Evolutionary conservation across 371 early-diverging fungal genomes (phyloP).

Genomic region (Mucor piriformis): DNA sequence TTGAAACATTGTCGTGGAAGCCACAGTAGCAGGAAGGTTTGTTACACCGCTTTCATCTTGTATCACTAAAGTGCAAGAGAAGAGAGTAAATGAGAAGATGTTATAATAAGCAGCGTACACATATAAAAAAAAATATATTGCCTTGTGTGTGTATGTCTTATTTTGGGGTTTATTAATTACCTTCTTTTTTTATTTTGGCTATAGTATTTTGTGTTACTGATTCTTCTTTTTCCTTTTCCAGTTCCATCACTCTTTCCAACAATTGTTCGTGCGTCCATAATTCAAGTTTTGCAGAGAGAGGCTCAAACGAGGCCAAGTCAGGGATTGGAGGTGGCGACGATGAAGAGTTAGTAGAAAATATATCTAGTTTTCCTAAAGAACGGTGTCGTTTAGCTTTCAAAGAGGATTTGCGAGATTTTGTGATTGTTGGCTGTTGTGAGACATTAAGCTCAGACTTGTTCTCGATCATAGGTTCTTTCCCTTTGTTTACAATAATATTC

Average conservation of each 20-base stretch:
- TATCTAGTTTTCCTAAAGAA: conserved; percentile 42
- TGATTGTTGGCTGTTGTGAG: background rate
- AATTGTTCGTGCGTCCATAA: conserved; percentile 30
- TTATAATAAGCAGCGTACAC: background rate
- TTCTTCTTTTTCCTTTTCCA: conserved; percentile 30
- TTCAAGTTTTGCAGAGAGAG: conserved; percentile 14
- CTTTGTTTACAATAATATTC: conserved; percentile 3
- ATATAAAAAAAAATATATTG: background rate
- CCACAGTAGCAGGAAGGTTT: background rate
- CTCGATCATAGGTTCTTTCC: conserved; percentile 4
- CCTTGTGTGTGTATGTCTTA: background rate
- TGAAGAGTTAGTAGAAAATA: conserved; percentile 12
- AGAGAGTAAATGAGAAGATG: background rate
- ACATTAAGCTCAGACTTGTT: conserved; percentile 3
- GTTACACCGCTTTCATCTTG: conserved; percentile 13
- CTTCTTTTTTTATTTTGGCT: conserved; percentile 6
- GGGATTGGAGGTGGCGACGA: conserved; percentile 21
- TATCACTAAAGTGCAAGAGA: conserved; percentile 9
- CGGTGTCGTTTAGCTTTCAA: conserved; percentile 44
- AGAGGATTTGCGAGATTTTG: conserved; percentile 30
- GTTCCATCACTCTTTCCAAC: conserved; percentile 26
- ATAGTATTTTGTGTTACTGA: conserved; percentile 13
- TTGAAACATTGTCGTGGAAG: background rate
- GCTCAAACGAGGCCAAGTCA: conserved; percentile 6
- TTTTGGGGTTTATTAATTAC: background rate